phyloP scores from a whole-genome alignment of 306 rosid species.

The Cicer bijugum region DNA sequence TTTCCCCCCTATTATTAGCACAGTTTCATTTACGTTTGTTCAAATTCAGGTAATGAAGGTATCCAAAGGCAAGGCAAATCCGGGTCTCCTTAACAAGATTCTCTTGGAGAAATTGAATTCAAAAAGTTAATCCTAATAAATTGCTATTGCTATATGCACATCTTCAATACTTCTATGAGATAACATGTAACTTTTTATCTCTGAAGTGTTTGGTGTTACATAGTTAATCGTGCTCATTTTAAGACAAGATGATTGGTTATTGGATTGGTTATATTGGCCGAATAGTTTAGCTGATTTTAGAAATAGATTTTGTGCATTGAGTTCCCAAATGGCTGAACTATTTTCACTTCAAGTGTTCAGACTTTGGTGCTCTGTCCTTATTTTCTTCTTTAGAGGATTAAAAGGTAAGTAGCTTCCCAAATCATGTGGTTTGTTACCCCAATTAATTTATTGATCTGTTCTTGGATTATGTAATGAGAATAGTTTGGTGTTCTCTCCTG shows the following conservation, averaged over 20 bases:
- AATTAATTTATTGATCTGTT: conserved; percentile 12
- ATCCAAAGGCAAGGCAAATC: conserved; percentile 97
- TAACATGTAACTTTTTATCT: neutral
- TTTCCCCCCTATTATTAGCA: neutral
- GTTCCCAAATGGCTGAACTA: neutral
- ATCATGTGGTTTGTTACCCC: conserved; percentile 7
- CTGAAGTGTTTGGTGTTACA: too few relatives aligned
- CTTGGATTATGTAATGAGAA: conserved; percentile 14
- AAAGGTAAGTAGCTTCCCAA: conserved; percentile 8
- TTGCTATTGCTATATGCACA: neutral
- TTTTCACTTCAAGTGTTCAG: conserved; percentile 10
- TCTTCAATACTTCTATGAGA: neutral
- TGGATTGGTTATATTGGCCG: neutral
- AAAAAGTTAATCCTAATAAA: conserved; percentile 56
- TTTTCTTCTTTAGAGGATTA: conserved; percentile 28
- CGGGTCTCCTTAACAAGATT: conserved; percentile 82
- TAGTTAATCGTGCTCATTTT: neutral
- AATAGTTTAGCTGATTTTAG: conserved; percentile 28
- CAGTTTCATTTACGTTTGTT: conserved; percentile 15
- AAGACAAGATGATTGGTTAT: conserved; percentile 1
- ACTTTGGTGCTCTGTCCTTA: conserved; percentile 3
- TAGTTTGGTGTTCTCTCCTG: conserved; percentile 26
- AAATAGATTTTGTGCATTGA: conserved; percentile 22
- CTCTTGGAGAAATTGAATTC: conserved; percentile 79
- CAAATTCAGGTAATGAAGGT: conserved; percentile 74